Evolutionary conservation across 1,284 basidiomycete species (phyloP), one percentile per base, ranked within the genome.

Genomic region (Wallemia hederae): DNA sequence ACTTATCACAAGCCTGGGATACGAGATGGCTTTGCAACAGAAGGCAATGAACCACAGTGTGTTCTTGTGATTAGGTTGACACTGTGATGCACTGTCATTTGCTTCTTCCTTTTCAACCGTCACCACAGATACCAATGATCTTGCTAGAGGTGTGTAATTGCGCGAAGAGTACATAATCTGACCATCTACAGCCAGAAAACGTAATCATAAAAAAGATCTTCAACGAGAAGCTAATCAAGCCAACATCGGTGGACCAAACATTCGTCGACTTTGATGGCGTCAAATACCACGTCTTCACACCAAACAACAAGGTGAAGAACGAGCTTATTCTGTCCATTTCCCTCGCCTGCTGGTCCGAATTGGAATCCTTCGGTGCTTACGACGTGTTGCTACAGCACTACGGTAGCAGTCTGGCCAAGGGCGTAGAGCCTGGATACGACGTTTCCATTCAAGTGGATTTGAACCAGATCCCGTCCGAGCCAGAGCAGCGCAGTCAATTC

Each of bases 241-340:
- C 91, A 17, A 79, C 82, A 2, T 81, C 85, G 24, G 77, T 94
- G 63, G 94, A 98, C 73, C 84, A 97, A 63, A 81, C 86, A 63
- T 97, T 98, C 66, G 91, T 96, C 61, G 92, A 98, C 73, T 98
- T 90, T 68, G 94, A 99, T 72, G 85, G 88, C 59, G 91, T 98
- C 60, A 80, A 89, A 59, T 98, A 97, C 74, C 90, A 85, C 70
- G 72, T 98, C 60, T 85, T 85, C 14, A 90, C 88, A 0, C 83
- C 84, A 1, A 80, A 86, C 55, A 80, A 82, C 68, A 89, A 89
- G 66, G 76, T 74, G 70, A 82, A 83, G 1, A 66, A 69, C 0
- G 72, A 79, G 1, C 73, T 92, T 24, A 75, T 86, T 34, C 78
- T 99, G 19, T 96, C 91, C 31, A 98, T 99, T 88, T 82, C 83